Evolutionary conservation across 352 stramenopile genomes (phyloP).

Genomic region (Pythium plurisporium): DNA sequence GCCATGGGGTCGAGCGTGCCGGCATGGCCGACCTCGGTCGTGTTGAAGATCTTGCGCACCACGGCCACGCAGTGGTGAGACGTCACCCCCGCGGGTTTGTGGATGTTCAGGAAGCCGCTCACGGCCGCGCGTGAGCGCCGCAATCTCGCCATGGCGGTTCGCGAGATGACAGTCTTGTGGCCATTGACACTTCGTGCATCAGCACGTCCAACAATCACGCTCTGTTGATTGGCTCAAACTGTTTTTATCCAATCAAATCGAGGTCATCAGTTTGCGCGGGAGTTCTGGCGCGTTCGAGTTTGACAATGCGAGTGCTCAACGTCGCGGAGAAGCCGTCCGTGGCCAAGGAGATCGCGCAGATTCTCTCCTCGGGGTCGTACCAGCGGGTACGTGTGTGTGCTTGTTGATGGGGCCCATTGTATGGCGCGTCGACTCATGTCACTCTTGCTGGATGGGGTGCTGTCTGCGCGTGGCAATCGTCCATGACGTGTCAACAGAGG

Average conservation of each 20-base stretch:
- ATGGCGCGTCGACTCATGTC: not conserved
- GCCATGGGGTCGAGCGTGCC: constrained; percentile 88
- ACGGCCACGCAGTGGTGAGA: constrained; percentile 74
- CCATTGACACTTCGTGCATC: not conserved
- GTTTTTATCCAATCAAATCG: constrained; percentile 16
- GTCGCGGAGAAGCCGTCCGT: constrained; percentile 99
- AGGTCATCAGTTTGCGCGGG: constrained; percentile 16
- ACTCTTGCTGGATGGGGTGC: not conserved
- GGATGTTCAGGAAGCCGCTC: constrained; percentile 76
- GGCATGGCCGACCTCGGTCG: constrained; percentile 67
- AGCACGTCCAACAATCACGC: not conserved
- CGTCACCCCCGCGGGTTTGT: constrained; percentile 69
- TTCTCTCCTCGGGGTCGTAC: constrained; percentile 78
- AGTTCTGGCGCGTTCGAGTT: not conserved
- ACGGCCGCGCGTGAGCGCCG: constrained; percentile 24
- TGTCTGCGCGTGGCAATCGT: not conserved
- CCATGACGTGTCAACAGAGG: constrained; percentile 28
- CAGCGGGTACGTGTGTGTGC: constrained; percentile 42
- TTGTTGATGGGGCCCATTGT: not conserved
- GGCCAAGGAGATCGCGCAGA: constrained; percentile 95
- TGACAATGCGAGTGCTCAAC: constrained; percentile 89
- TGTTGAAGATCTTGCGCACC: constrained; percentile 69
- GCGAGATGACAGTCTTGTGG: too few species aligned
- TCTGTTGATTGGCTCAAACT: constrained; percentile 15
- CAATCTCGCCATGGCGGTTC: constrained; percentile 26